Conservation (phyloP, 2,329 filamentous ascomycete species). For the Diplodia seriata region DNA sequence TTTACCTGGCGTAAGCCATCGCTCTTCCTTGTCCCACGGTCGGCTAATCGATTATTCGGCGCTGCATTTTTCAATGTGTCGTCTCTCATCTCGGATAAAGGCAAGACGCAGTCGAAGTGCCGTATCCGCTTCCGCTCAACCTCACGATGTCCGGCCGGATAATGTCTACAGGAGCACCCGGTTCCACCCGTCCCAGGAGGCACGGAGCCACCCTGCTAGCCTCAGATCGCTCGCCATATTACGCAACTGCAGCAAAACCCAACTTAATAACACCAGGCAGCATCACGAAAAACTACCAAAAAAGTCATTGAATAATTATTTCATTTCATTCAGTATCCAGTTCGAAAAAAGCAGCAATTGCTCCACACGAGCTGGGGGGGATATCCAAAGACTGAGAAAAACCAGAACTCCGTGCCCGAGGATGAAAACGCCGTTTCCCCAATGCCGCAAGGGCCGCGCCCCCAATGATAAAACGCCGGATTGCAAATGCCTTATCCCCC, state of each 20-base stretch:
- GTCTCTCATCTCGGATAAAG: constrained; percentile 4
- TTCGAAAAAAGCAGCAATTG: neutral
- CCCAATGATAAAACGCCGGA: too few species aligned
- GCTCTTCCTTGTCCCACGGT: neutral
- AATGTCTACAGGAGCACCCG: constrained; percentile 11
- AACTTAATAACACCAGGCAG: neutral
- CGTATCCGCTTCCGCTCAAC: neutral
- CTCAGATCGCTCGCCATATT: neutral
- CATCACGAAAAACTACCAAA: neutral
- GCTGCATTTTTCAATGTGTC: neutral
- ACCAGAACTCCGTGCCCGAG: neutral
- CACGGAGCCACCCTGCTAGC: neutral
- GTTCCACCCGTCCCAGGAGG: constrained; percentile 14
- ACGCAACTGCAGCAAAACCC: neutral
- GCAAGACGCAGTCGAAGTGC: neutral
- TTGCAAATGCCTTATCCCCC: too few species aligned
- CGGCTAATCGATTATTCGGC: neutral
- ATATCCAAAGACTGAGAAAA: constrained; percentile 10
- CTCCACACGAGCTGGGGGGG: constrained; percentile 25
- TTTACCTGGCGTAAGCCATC: neutral
- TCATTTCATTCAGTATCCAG: neutral
- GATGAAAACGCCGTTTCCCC: constrained; percentile 4
- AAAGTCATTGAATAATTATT: neutral
- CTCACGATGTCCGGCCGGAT: constrained; percentile 11
- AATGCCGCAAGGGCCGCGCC: neutral